Percentiles rank a stretch among this genome's conserved stretches.
These are phyloP conservation scores for Pseudodiploospora longispora DNA, from an alignment of 2,329 filamentous ascomycete species.

Conservation along the genomic window DNA sequence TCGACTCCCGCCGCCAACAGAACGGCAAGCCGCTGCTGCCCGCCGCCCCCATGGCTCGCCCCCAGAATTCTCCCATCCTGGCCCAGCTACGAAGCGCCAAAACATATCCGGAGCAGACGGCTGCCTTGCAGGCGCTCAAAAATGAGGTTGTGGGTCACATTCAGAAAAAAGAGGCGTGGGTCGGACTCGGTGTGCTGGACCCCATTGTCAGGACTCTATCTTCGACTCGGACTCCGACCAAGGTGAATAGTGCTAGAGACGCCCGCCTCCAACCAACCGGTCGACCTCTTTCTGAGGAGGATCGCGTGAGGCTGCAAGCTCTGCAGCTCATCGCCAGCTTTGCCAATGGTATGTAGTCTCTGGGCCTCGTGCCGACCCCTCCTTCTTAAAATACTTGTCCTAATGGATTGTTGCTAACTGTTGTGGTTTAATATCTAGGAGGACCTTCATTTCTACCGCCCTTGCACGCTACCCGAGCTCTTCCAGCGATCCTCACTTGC, in stretches of 20 bases:
- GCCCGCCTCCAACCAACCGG: conserved; percentile 24
- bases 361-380: background rate
- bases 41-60: conserved; percentile 41
- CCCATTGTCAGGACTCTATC: conserved; percentile 43
- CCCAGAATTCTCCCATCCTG: conserved; percentile 45
- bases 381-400: too few relatives aligned
- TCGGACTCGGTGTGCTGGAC: conserved; percentile 61
- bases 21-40: background rate
- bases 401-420: background rate
- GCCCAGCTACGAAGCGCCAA: conserved; percentile 49
- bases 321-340: conserved; percentile 78
- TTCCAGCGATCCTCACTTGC: conserved; percentile 63
- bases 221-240: conserved; percentile 22
- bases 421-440: conserved; percentile 45
- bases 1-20: too few relatives aligned
- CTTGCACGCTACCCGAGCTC: conserved; percentile 57
- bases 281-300: conserved; percentile 47
- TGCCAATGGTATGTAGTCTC: conserved; percentile 59
- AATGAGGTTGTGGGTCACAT: conserved; percentile 85
- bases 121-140: conserved; percentile 66
- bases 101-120: conserved; percentile 42
- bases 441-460: conserved; percentile 72
- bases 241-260: conserved; percentile 31
- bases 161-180: conserved; percentile 74
- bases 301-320: conserved; percentile 66